Evolutionary conservation across 2,329 filamentous ascomycete genomes (phyloP).

Genomic region (Aquanectria penicillioides): DNA sequence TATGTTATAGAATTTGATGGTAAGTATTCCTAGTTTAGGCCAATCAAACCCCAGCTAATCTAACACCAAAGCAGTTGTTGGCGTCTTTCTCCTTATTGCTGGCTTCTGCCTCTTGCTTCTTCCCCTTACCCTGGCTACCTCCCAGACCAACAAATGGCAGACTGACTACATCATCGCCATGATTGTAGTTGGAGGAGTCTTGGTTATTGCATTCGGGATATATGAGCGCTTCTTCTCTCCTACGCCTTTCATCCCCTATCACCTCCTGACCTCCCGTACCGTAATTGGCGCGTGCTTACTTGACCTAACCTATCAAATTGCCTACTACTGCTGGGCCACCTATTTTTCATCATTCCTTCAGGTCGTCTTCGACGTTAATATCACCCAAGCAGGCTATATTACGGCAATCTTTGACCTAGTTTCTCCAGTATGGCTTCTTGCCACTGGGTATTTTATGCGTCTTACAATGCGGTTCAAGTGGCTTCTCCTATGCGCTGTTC

Average conservation of each 20-base stretch:
- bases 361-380: conserved; percentile 20
- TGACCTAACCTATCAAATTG: neutral
- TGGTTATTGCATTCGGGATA: conserved; percentile 57
- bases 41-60: too few species aligned
- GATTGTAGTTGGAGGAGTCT: conserved; percentile 59
- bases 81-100: conserved; percentile 60
- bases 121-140: conserved; percentile 55
- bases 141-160: conserved; percentile 47
- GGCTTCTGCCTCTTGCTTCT: conserved; percentile 62
- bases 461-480: conserved; percentile 45
- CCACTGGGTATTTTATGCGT: conserved; percentile 23
- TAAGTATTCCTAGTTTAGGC: neutral
- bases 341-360: conserved; percentile 25
- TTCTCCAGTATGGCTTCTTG: conserved; percentile 10
- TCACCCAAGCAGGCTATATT: conserved; percentile 27
- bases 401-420: conserved; percentile 25
- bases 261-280: conserved; percentile 54
- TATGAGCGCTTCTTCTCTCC: conserved; percentile 59
- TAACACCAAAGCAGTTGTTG: conserved; percentile 53
- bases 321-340: conserved; percentile 1
- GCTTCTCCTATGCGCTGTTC: conserved; percentile 50
- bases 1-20: conserved; percentile 39
- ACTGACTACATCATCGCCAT: conserved; percentile 55
- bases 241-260: conserved; percentile 52
- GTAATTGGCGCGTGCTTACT: conserved; percentile 45